A percentile compares a stretch with the other conserved stretches of the same genome.
Evolutionary conservation across 495 filamentous ascomycete species (phyloP).

Genomic region (Aspergillus carlsbadensis): DNA sequence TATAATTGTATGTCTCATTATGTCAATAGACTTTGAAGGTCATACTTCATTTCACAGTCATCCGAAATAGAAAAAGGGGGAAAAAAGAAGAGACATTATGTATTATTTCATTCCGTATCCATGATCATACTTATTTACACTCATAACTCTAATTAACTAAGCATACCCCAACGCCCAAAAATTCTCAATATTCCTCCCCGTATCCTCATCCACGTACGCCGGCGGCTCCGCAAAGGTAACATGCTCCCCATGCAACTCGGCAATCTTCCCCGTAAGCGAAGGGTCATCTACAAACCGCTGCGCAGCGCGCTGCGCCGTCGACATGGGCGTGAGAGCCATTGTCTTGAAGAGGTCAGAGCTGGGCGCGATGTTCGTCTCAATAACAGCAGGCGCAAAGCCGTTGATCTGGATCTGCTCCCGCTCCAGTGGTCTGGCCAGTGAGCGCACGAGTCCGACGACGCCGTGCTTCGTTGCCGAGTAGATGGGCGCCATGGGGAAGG

Average conservation of each 20-base stretch:
- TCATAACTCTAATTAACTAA: constrained; percentile 16
- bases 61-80: too few species aligned
- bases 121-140: too few species aligned
- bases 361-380: constrained; percentile 49
- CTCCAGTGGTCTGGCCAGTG: constrained; percentile 38
- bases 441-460: constrained; percentile 52
- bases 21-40: too few species aligned
- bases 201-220: constrained; percentile 52
- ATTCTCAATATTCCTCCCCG: constrained; percentile 46
- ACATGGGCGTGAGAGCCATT: constrained; percentile 55
- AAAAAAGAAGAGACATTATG: too few species aligned
- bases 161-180: constrained; percentile 48
- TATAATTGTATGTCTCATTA: background rate
- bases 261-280: constrained; percentile 43
- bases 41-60: too few species aligned
- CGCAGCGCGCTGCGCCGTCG: constrained; percentile 46
- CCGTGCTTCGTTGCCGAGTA: constrained; percentile 54
- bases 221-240: constrained; percentile 49
- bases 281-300: constrained; percentile 40
- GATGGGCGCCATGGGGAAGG: constrained; percentile 54
- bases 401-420: constrained; percentile 50
- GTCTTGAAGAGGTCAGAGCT: constrained; percentile 42
- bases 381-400: constrained; percentile 51
- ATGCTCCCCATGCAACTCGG: constrained; percentile 54
- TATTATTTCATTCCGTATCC: too few species aligned